These are phyloP conservation scores for Ustilago curta DNA, from an alignment of 1,284 basidiomycete species.

Conservation along the genomic window DNA sequence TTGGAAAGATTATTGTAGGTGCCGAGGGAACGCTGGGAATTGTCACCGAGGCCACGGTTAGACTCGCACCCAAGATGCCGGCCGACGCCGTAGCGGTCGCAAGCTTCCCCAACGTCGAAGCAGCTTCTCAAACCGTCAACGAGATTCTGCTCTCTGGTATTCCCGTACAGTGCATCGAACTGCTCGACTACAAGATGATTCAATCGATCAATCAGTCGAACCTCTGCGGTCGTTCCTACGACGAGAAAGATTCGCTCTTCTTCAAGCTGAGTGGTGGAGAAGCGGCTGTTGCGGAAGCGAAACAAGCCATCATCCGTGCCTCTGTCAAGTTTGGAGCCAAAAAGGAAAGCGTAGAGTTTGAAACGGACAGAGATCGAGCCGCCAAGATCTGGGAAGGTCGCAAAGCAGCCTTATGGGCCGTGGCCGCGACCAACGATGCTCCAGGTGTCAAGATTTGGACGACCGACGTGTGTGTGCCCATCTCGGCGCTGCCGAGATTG, in stretches of 20 bases:
- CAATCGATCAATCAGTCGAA: constrained; percentile 61
- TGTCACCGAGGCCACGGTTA: constrained; percentile 87
- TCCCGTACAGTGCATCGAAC: constrained; percentile 73
- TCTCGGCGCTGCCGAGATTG: constrained; percentile 80
- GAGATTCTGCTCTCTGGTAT: constrained; percentile 74
- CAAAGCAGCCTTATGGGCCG: constrained; percentile 83
- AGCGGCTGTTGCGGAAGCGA: constrained; percentile 66
- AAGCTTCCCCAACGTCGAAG: constrained; percentile 72
- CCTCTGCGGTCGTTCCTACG: constrained; percentile 67
- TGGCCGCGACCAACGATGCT: constrained; percentile 74
- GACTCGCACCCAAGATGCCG: constrained; percentile 82
- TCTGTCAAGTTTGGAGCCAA: constrained; percentile 37
- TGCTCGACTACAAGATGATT: constrained; percentile 62
- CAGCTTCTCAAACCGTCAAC: constrained; percentile 78
- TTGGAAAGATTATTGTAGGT: constrained; percentile 91
- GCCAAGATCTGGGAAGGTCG: constrained; percentile 84
- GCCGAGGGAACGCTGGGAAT: constrained; percentile 94
- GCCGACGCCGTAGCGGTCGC: constrained; percentile 74
- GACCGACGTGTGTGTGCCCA: constrained; percentile 81
- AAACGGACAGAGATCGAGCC: constrained; percentile 78
- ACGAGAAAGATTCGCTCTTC: constrained; percentile 53
- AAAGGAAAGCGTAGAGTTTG: constrained; percentile 72
- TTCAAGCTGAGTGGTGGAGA: constrained; percentile 57
- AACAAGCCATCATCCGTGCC: constrained; percentile 36
- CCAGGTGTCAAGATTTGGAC: constrained; percentile 78